A percentile compares a stretch with the other conserved stretches of the same genome.
Evolutionary conservation across 257 asterid genomes (phyloP).

Genomic region (Solanum lycopersicoides): DNA sequence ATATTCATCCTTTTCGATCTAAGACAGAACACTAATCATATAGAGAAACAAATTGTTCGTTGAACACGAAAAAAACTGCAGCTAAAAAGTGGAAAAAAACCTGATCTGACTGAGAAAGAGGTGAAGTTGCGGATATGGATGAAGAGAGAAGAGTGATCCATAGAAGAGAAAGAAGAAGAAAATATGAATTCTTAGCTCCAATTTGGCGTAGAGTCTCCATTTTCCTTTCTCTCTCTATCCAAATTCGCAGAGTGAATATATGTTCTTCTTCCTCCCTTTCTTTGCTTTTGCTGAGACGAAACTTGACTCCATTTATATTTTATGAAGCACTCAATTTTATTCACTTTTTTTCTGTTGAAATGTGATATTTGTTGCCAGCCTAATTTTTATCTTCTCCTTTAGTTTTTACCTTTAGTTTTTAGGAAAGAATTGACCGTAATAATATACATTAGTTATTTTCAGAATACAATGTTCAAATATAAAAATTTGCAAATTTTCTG

Average conservation of each 20-base stretch:
- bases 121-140: neutral
- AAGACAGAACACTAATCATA: neutral
- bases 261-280: neutral
- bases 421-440: neutral
- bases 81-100: neutral
- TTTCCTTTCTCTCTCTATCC: neutral
- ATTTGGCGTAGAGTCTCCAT: neutral
- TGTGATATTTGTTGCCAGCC: neutral
- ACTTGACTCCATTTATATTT: neutral
- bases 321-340: neutral
- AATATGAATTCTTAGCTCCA: neutral
- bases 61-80: neutral
- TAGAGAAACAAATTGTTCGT: neutral
- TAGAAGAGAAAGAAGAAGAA: neutral
- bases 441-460: neutral
- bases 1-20: neutral
- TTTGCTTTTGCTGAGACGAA: neutral
- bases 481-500: neutral
- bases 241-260: neutral
- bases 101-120: neutral
- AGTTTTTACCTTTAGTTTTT: neutral
- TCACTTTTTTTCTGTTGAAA: neutral
- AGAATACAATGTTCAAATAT: neutral
- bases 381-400: neutral
- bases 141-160: neutral